Base-by-base conservation (phyloP, 164 flowering plant species). In the Buxus sempervirens region DNA sequence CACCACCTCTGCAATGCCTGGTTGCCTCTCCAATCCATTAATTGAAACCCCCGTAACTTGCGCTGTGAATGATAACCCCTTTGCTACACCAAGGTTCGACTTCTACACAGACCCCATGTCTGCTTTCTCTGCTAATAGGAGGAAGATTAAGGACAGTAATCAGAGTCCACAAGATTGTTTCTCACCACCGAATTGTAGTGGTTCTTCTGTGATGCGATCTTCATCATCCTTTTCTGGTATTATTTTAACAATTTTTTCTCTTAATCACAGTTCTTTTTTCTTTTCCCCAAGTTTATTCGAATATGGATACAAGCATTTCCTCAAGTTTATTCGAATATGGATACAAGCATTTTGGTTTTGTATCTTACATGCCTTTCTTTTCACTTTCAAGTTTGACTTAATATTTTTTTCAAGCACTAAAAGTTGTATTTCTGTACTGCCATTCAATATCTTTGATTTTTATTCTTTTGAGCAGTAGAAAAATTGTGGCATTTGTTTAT, bases 91-190 rank as follows among this genome's bases (percentile, higher is more conserved):
- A 8, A 81, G 96, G 77, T 93, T 90, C 72, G 96, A 86, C 75
- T 93, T 64, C 67, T 90, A 93, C 69, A 90, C 95, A 0, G 89
- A 90, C 62, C 98, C 96, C 1, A 77, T 89, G 86, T 71, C 95
- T 0, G 89, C 93, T 49, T 89, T 81, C 70, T 81, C 96, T 41
- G 76, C 74, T 58, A 82, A 74, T 70, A 83, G 58, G 74, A 82
- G 72, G 78, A 80, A 72, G 74, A 68, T 53, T 38, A 77, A 66
- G 22, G 59, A 48, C 45, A 60, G n/a, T 24, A 67, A 63, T 24
- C 79, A 72, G 53, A 20, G 19, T 67, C 57, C 70, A 60, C 82
- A 68, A 25, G 71, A 67, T 58, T 63, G 27, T 66, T 48, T 62
- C 61, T 64, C 77, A 20, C 67, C 80, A 54, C 77, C 82, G 19